phyloP scores from a whole-genome alignment of 305 asterid species.

The Euphrasia arctica region DNA sequence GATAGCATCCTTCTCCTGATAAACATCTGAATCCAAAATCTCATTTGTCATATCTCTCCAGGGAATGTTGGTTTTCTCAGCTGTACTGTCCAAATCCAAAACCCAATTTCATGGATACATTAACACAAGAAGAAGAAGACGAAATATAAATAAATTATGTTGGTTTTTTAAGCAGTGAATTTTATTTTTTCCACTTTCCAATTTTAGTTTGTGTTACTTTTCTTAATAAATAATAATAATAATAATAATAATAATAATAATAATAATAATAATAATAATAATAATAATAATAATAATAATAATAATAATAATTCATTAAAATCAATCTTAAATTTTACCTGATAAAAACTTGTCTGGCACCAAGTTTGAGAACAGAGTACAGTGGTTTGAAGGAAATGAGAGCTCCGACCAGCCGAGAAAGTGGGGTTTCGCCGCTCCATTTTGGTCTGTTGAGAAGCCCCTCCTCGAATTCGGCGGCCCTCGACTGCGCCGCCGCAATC shows the following conservation, averaged over 20 bases:
- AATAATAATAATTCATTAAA: no score
- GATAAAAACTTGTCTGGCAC: slow-evolving; percentile 85
- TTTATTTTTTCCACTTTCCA: no score
- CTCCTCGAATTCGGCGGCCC: slow-evolving; percentile 52
- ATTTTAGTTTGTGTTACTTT: no score
- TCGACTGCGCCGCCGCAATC: slow-evolving; percentile 41
- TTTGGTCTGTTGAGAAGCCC: slow-evolving; percentile 82
- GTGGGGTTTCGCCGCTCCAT: slow-evolving; percentile 85
- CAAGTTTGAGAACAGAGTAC: slow-evolving; percentile 67
- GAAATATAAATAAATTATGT: background rate
- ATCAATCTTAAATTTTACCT: slow-evolving; percentile 34
- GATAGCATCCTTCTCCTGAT: slow-evolving; percentile 59
- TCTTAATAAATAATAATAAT: no score
- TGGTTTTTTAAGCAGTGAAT: background rate
- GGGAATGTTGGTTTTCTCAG: slow-evolving; percentile 85
- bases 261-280: no score
- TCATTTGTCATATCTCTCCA: slow-evolving; percentile 86
- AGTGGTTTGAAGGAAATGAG: slow-evolving; percentile 81
- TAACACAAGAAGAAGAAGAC: background rate
- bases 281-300: no score
- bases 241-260: no score
- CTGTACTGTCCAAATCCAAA: slow-evolving; percentile 74
- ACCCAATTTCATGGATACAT: slow-evolving; percentile 3
- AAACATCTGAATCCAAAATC: slow-evolving; percentile 83
- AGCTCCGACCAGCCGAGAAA: slow-evolving; percentile 75